Evolutionary conservation across 2,329 filamentous ascomycete species (phyloP), one percentile per base, ranked within the genome.

Genomic region (Mariannaea elegans): DNA sequence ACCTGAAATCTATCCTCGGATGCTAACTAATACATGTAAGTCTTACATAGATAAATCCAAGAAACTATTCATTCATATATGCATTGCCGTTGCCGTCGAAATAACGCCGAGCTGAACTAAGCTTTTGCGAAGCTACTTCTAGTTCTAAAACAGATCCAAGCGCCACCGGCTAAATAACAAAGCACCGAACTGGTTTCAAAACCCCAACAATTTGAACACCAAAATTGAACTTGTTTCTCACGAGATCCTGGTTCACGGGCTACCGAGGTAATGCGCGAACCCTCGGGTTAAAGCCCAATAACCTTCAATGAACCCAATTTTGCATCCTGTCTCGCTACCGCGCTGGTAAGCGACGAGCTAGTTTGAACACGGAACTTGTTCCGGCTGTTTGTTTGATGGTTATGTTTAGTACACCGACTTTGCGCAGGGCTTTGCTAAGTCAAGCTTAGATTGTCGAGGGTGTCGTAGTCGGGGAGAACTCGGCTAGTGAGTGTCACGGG

Each of bases 21-120:
- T 24, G 21, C 21, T 8, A 14, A 21, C 21, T 27, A 8, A 44
- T 4, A 21, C 14, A 14, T n/a, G 41, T 19, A 44, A 4, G 5
- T n/a, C 21, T 44, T 44, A 19, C 12, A 14, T 13, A n/a, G 14
- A 23, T 24, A 7, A 16, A 44, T n/a, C 23, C 21, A 44, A 14
- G 12, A 9, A 24, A 21, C 7, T 18, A 21, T 24, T 19, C 21
- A 27, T 44, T 44, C 41, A n/a, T 44, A n/a, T 24, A 14, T 19
- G 23, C 21, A 24, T 44, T 44, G 21, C 41, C 41, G 24, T 44
- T 39, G 39, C n/a, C 39, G 12, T 24, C 9, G 21, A 14, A 44
- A 44, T 19, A 24, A 44, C 39, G 39, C 19, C 39, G 50, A 54
- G 29, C 27, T 34, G 41, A 46, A 14, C 27, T 34, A 31, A 54